Evolutionary conservation across 805 yeast genomes (phyloP), one percentile per base, ranked within the genome.

Genomic region (Yamadazyma sp.): DNA sequence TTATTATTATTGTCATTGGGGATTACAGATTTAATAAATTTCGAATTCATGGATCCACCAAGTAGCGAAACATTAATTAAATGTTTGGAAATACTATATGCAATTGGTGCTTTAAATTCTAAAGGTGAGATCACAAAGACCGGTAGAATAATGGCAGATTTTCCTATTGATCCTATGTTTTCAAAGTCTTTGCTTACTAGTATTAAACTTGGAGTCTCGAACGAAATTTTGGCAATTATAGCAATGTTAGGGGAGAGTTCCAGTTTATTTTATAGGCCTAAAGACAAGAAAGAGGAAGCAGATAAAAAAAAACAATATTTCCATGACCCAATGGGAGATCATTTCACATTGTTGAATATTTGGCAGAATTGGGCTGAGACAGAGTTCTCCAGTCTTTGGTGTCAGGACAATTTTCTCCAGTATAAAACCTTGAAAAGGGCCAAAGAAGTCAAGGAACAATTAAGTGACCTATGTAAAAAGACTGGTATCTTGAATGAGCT

Each of bases 1-100:
- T 62, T 93, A 21, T 61, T 87, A 40, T 63, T 93, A 34, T 67
- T 89, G 36, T 85, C 95, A 0, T 65, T 93, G 53, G 98, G 98
- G 0, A 79, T 93, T 24, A 78, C 79, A 19, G 95, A 93, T 52
- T 57, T 93, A 39, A 56, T 89, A 18, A 74, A 77, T 36, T 89
- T 93, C 55, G 96, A 91, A 35, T 87, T 93, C 49, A 75, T 93
- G 80, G 98, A 93, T 52, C 78, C 86, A 6, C 99, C 99, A 1
- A 76, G 86, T 2, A 64, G 80, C 2, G 80, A 78, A 20, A 67
- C 93, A 0, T 62, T 94, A 47, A 74, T 84, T 10, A 78, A 80
- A 35, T 82, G 96, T 0, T 61, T 91, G 23, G 93, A 87, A 42
- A 73, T 85, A 33, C 62, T 93, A n/a, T 91, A 86, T 55, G 80